Percentiles rank a stretch among this genome's conserved stretches.
Evolutionary conservation across 129 eudicot species (phyloP).

Genomic region (Flaveria brownii): DNA sequence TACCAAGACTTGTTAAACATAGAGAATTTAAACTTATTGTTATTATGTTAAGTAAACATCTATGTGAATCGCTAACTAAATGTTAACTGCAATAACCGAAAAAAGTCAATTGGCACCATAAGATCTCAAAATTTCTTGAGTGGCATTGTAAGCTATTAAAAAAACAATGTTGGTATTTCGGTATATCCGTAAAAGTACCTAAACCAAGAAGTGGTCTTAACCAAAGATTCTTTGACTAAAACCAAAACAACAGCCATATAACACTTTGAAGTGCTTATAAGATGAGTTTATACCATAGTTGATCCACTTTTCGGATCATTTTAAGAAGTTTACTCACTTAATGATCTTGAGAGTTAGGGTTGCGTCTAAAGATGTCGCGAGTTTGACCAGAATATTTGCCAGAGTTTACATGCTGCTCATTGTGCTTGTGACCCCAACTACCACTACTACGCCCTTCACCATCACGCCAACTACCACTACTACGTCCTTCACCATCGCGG

Average conservation of each 20-base stretch:
- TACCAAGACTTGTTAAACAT: too few species aligned
- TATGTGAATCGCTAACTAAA: not conserved
- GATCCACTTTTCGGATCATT: not conserved
- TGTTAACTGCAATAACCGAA: constrained; percentile 10
- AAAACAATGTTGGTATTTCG: not conserved
- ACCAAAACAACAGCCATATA: constrained; percentile 5
- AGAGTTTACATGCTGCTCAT: constrained; percentile 16
- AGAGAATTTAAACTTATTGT: too few species aligned
- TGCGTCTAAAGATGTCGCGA: constrained; percentile 16
- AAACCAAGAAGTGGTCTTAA: constrained; percentile 4
- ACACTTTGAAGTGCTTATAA: constrained; percentile 13
- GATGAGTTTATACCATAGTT: not conserved
- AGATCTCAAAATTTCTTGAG: constrained; percentile 7
- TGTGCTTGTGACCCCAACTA: constrained; percentile 20
- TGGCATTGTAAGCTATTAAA: constrained; percentile 21
- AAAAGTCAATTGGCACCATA: constrained; percentile 6
- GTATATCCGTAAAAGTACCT: constrained; percentile 12
- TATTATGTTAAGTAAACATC: too few species aligned
- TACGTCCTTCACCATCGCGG: constrained; percentile 43
- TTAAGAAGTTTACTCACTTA: constrained; percentile 17
- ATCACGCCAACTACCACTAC: constrained; percentile 4
- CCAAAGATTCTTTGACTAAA: constrained; percentile 9
- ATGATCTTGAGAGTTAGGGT: not conserved
- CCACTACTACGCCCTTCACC: constrained; percentile 12
- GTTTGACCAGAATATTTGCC: constrained; percentile 28